Base-by-base conservation (phyloP, 1,284 basidiomycete genomes). In the Ganoderma resinaceum region DNA sequence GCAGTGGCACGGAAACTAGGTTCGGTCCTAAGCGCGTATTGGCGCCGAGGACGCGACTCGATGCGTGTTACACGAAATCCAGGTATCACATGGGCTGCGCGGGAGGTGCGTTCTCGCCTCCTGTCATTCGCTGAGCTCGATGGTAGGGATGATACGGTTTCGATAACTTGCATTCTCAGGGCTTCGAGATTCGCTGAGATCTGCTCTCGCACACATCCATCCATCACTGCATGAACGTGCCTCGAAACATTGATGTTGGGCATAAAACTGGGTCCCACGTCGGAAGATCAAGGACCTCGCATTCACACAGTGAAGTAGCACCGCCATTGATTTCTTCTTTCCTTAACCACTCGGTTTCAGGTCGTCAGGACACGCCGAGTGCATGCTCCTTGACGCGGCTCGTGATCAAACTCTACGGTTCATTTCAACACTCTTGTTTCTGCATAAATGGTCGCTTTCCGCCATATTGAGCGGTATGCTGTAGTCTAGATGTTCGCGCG, bases 1-100 rank as follows among this genome's bases (percentile, higher is more conserved):
- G 33, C 31, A 38, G 58, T 49, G 23, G 46, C 46, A 49, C 23
- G 23, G 23, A 49, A 38, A 60, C 23, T 33, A 20, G 55, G 55
- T 37, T 58, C 55, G 55, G 33, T 37, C 58, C 37, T 40, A 23
- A 60, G 35, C 58, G 58, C 37, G 35, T 60, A 26, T 26, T 38
- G 58, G 7, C 58, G 58, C 58, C 55, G 33, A 37, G n/a, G 55
- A 58, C 55, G 55, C 55, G 55, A 35, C 55, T 58, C 20, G 33
- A 38, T 23, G 58, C 58, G 37, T 40, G 58, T 38, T 58, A n/a
- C 9, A 23, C 33, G 46, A 55, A 33, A 58, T 7, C 37, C 58
- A 60, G 37, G 37, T 60, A 60, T 60, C 58, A 60, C 58, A 40
- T 60, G 58, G 16, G 37, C 37, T 16, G 58, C 2, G 20, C 33